Percentiles rank a stretch among this genome's conserved stretches.
phyloP scores from a whole-genome alignment of 495 filamentous ascomycete genomes.

The Cercophora samala region DNA sequence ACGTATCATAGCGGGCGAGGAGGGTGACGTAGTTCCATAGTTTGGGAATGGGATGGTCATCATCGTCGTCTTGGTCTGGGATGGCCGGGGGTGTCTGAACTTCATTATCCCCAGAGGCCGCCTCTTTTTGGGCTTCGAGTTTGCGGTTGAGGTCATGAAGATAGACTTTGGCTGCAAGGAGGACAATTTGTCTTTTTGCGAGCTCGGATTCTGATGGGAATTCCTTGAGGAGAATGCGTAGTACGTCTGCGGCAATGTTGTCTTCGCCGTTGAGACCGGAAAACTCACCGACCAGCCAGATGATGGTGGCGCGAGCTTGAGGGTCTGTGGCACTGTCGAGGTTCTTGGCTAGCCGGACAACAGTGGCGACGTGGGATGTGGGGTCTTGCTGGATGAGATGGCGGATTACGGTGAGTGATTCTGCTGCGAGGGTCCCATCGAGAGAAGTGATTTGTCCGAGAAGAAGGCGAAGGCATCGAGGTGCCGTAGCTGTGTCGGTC shows the following conservation, averaged over 20 bases:
- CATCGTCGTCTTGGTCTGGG: slow-evolving; percentile 41
- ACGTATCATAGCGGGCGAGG: slow-evolving; percentile 85
- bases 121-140: slow-evolving; percentile 30
- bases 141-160: slow-evolving; percentile 75
- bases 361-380: slow-evolving; percentile 66
- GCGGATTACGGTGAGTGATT: slow-evolving; percentile 86
- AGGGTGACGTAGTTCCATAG: slow-evolving; percentile 84
- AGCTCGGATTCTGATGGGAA: slow-evolving; percentile 80
- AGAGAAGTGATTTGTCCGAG: slow-evolving; percentile 78
- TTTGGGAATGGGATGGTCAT: slow-evolving; percentile 63
- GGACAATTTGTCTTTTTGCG: slow-evolving; percentile 85
- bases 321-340: slow-evolving; percentile 80
- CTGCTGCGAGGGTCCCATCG: slow-evolving; percentile 82
- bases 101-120: slow-evolving; percentile 9
- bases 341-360: slow-evolving; percentile 87
- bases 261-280: slow-evolving; percentile 71
- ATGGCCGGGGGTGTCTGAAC: neutral
- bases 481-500: slow-evolving; percentile 62
- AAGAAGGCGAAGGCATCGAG: slow-evolving; percentile 74
- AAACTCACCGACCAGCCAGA: slow-evolving; percentile 97
- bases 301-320: slow-evolving; percentile 84
- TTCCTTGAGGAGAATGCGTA: slow-evolving; percentile 81
- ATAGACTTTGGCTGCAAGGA: slow-evolving; percentile 92
- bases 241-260: slow-evolving; percentile 88
- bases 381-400: slow-evolving; percentile 94